Conservation (phyloP, 2,329 filamentous ascomycete genomes). For the Gnomoniopsis smithogilvyi region DNA sequence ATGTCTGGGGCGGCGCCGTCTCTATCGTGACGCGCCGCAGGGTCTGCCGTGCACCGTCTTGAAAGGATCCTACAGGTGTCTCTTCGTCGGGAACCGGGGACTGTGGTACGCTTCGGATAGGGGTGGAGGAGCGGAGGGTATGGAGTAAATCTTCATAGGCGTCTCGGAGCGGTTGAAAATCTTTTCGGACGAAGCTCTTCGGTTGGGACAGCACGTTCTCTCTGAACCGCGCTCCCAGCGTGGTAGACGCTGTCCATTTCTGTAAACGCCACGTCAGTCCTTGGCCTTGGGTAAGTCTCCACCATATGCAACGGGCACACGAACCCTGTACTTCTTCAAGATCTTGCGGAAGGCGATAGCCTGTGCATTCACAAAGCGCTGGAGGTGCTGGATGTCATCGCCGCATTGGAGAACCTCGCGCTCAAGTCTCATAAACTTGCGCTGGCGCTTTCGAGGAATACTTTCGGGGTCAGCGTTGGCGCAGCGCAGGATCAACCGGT, state of each 20-base stretch:
- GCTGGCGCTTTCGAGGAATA: constrained; percentile 44
- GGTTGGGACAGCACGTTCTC: constrained; percentile 62
- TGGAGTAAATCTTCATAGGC: constrained; percentile 46
- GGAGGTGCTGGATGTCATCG: constrained; percentile 67
- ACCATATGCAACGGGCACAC: constrained; percentile 15
- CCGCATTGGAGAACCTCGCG: constrained; percentile 55
- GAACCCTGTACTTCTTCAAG: constrained; percentile 76
- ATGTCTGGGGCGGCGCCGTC: constrained; percentile 18
- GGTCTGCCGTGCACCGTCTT: constrained; percentile 16
- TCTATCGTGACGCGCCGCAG: constrained; percentile 18
- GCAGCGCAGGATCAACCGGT: constrained; percentile 44
- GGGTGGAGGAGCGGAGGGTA: constrained; percentile 43
- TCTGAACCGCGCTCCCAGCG: constrained; percentile 63
- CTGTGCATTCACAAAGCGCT: constrained; percentile 72
- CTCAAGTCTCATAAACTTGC: constrained; percentile 52
- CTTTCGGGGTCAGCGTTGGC: constrained; percentile 30
- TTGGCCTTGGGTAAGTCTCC: not conserved
- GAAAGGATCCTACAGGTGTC: constrained; percentile 14
- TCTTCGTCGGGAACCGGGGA: constrained; percentile 33
- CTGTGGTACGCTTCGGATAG: constrained; percentile 36
- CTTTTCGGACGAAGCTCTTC: constrained; percentile 68
- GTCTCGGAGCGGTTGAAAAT: constrained; percentile 47
- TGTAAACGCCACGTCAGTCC: constrained; percentile 28
- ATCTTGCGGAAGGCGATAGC: constrained; percentile 77
- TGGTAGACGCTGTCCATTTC: constrained; percentile 78